phyloP scores from a whole-genome alignment of 192 early-diverging fungal genomes.

The Coemansia sp. region DNA sequence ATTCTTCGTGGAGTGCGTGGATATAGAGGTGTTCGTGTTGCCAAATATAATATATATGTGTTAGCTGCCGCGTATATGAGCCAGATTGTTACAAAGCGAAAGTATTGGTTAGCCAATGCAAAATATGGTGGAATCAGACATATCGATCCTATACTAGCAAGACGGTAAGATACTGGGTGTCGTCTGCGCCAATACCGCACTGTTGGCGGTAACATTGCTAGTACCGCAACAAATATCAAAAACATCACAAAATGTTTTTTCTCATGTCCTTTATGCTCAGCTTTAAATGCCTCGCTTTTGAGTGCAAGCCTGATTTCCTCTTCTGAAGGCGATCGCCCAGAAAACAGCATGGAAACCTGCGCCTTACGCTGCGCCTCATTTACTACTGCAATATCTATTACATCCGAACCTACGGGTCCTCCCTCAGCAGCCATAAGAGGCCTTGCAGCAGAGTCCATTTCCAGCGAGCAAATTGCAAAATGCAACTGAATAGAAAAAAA shows the following conservation, averaged over 20 bases:
- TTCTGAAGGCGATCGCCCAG: conserved; percentile 27
- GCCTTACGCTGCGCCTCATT: conserved; percentile 23
- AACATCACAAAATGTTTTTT: conserved; percentile 41
- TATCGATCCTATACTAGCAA: conserved; percentile 45
- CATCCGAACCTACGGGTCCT: neutral
- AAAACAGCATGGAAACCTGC: conserved; percentile 21
- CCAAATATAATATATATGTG: conserved; percentile 36
- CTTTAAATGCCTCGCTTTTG: conserved; percentile 30
- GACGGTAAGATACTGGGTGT: conserved; percentile 37
- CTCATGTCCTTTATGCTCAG: conserved; percentile 38
- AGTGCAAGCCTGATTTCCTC: conserved; percentile 18
- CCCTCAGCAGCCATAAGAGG: neutral
- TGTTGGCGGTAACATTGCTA: conserved; percentile 40
- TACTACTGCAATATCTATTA: conserved; percentile 10
- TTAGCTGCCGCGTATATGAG: conserved; percentile 31
- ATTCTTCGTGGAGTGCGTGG: conserved; percentile 42
- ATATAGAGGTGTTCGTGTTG: conserved; percentile 39
- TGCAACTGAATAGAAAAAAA: neutral
- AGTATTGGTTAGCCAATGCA: conserved; percentile 34
- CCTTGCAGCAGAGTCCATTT: conserved; percentile 10
- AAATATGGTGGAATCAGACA: conserved; percentile 49
- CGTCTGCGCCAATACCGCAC: conserved; percentile 43
- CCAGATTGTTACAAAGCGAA: conserved; percentile 43
- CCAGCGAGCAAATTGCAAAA: neutral
- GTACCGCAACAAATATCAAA: conserved; percentile 34